Conservation (phyloP, 2,329 filamentous ascomycete genomes). For the Fusarium graminum region DNA sequence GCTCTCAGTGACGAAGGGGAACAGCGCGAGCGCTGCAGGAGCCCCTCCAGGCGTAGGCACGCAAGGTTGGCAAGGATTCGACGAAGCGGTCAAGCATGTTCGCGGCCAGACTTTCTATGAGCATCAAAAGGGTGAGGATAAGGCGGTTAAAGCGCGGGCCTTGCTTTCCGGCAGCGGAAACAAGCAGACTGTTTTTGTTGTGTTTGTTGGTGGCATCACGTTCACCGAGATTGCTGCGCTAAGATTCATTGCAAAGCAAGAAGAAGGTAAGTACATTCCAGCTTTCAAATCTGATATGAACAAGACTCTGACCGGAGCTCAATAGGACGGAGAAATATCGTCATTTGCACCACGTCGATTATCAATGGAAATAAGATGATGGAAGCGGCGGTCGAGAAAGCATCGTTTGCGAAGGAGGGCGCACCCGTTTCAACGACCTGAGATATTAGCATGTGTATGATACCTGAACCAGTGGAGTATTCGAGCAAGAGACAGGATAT, state of each 20-base stretch:
- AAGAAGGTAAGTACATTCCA: constrained; percentile 70
- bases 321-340: constrained; percentile 79
- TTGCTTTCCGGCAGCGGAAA: constrained; percentile 82
- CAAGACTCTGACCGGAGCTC: constrained; percentile 29
- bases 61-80: constrained; percentile 92
- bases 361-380: constrained; percentile 92
- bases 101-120: constrained; percentile 92
- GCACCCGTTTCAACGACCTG: constrained; percentile 38
- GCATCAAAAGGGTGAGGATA: constrained; percentile 91
- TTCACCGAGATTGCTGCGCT: constrained; percentile 96
- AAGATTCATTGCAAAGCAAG: constrained; percentile 87
- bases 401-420: constrained; percentile 66
- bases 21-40: constrained; percentile 55
- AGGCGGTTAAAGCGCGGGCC: constrained; percentile 87
- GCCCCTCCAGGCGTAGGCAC: constrained; percentile 66
- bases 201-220: constrained; percentile 96
- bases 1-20: constrained; percentile 75
- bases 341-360: constrained; percentile 93
- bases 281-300: background rate
- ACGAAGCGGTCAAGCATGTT: constrained; percentile 89
- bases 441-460: constrained; percentile 37
- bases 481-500: constrained; percentile 4
- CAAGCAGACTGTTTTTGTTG: constrained; percentile 92
- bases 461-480: constrained; percentile 26
- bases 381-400: constrained; percentile 83